phyloP scores from a whole-genome alignment of 495 filamentous ascomycete genomes.

The Penicillium desertorum region DNA sequence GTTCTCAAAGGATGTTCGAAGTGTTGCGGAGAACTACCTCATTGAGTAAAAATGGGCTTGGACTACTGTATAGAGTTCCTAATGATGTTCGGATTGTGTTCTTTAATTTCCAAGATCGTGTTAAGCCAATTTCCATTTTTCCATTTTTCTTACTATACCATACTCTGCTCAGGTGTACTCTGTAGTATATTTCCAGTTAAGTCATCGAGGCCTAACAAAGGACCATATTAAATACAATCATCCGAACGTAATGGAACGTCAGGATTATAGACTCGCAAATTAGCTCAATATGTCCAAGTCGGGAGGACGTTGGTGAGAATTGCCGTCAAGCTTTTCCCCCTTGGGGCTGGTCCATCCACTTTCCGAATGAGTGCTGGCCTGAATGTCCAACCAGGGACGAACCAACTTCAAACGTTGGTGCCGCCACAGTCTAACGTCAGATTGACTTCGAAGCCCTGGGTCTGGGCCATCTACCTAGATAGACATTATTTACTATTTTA shows the following conservation, averaged over 20 bases:
- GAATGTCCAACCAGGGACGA: conserved; percentile 21
- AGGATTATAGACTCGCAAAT: conserved; percentile 18
- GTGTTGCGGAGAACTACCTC: conserved; percentile 74
- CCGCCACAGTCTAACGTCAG: conserved; percentile 31
- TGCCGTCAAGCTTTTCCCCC: conserved; percentile 26
- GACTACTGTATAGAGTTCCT: conserved; percentile 44
- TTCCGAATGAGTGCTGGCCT: conserved; percentile 17
- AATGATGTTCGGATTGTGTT: conserved; percentile 45
- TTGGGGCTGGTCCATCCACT: not conserved
- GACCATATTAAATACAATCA: conserved; percentile 13
- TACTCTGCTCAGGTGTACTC: no score
- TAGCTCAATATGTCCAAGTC: conserved; percentile 1
- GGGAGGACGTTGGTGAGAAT: conserved; percentile 1
- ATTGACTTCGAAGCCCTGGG: conserved; percentile 22
- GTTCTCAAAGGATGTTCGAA: conserved; percentile 88
- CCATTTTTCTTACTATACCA: conserved; percentile 7
- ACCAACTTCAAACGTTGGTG: conserved; percentile 5
- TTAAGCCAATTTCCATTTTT: conserved; percentile 25
- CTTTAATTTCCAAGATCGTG: conserved; percentile 23
- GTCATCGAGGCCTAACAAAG: not conserved
- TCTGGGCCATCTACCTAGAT: conserved; percentile 25
- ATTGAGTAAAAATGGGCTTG: conserved; percentile 61
- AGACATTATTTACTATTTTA: not conserved
- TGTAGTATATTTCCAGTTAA: no score
- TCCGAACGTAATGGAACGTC: conserved; percentile 31